These are phyloP conservation scores for Eutypa lata DNA, from an alignment of 2,329 filamentous ascomycete species.

Conservation along the genomic window DNA sequence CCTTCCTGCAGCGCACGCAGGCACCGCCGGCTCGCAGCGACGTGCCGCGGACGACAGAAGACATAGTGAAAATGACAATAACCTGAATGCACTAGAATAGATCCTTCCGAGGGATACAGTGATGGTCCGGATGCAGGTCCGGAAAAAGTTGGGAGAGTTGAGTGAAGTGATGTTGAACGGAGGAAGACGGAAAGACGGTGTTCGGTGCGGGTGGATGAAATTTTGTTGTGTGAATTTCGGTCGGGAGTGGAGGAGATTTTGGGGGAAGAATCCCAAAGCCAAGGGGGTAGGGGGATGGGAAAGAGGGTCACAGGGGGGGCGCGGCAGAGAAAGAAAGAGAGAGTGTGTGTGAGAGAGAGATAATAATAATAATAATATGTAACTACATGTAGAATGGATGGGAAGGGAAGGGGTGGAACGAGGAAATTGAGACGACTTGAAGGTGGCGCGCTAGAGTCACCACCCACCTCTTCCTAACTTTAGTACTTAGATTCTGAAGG, in stretches of 20 bases:
- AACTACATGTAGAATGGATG: no score
- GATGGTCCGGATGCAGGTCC: constrained; percentile 23
- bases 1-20: constrained; percentile 61
- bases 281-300: constrained; percentile 2
- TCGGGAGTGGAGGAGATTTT: constrained; percentile 27
- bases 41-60: constrained; percentile 52
- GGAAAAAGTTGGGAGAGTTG: constrained; percentile 19
- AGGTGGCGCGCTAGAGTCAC: not conserved
- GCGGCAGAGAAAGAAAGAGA: no score
- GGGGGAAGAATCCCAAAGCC: not conserved
- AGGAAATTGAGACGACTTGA: not conserved
- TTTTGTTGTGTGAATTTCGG: constrained; percentile 24
- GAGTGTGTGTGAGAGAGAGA: not conserved
- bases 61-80: constrained; percentile 32
- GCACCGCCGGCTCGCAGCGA: constrained; percentile 59
- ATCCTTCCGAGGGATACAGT: constrained; percentile 9
- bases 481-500: no score
- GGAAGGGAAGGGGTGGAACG: not conserved
- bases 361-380: not conserved
- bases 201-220: constrained; percentile 29
- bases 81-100: not conserved
- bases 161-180: constrained; percentile 23
- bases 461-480: not conserved
- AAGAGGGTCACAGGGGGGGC: not conserved
- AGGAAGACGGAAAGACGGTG: constrained; percentile 27